Evolutionary conservation across 768 basidiomycete species (phyloP), one percentile per base, ranked within the genome.

Genomic region (Royoungia palumana): DNA sequence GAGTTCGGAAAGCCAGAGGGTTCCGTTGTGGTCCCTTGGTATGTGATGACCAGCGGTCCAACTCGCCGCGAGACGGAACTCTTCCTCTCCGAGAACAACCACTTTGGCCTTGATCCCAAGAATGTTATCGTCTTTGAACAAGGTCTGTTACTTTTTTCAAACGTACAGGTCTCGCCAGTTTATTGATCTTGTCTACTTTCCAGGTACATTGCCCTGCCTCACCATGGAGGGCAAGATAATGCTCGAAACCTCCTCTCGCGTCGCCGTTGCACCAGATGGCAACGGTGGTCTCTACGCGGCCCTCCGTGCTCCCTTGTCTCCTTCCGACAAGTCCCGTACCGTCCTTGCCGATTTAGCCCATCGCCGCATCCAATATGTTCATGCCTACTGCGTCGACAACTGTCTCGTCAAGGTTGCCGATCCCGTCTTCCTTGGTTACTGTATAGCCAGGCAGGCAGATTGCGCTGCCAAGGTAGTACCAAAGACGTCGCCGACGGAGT

Each of bases 41-140:
- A 97, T 72, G 83, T 99, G 62, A 99, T 99, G 96, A 98, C 95
- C 48, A 94, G 90, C 63, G 94, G 94, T 20, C 96, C 95, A 34
- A 99, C 96, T 30, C 82, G 93, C 56, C 75, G 70, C 35, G 88
- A 86, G 30, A 98, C 96, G 20, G 89, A 91, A 67, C 72, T 72
- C 22, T 98, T 87, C 76, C 97, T 98, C 72, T 72, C 72, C 53
- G 73, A 79, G 51, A 78, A 93, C 70, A 66, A 69, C 3, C 89
- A 78, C 72, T 99, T 97, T 64, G 94, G 95, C 5, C 77, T 99
- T 51, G 65, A 83, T 44, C 63, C 81, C 49, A 75, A 82, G 53
- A 85, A 96, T 59, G 85, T 99, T 53, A 74, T 97, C 43, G 79
- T 99, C 72, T 99, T 99, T 58, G 91, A 99, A 68, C 96, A 98